Evolutionary conservation across 2,329 filamentous ascomycete genomes (phyloP).

Genomic region (Bimuria novae-zelandiae): DNA sequence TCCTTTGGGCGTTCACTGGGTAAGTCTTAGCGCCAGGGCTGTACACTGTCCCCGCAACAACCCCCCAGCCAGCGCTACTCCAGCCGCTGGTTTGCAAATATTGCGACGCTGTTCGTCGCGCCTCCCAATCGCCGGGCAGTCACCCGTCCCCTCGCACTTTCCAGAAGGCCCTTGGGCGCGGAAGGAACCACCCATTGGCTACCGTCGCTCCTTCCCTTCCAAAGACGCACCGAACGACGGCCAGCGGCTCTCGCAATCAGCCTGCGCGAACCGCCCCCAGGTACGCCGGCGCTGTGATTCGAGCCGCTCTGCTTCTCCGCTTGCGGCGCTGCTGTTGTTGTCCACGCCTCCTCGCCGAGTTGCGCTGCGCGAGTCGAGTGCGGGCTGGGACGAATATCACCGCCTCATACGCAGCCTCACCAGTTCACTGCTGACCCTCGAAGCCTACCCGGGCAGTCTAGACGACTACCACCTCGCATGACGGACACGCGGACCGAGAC

Average conservation of each 20-base stretch:
- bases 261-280: constrained; percentile 28
- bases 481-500: constrained; percentile 29
- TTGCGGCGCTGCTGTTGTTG: constrained; percentile 5
- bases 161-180: constrained; percentile 22
- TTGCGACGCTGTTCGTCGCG: constrained; percentile 21
- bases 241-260: constrained; percentile 22
- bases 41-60: constrained; percentile 25
- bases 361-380: constrained; percentile 16
- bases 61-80: constrained; percentile 38
- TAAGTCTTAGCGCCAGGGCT: constrained; percentile 43
- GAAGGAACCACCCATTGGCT: background rate
- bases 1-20: constrained; percentile 38
- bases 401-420: constrained; percentile 4
- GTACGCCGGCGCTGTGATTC: constrained; percentile 29
- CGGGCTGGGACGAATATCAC: constrained; percentile 9
- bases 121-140: constrained; percentile 30
- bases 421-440: constrained; percentile 25
- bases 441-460: constrained; percentile 14
- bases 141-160: constrained; percentile 16
- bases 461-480: constrained; percentile 37
- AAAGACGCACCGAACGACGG: constrained; percentile 27
- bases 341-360: constrained; percentile 11
- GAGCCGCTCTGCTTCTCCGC: too few species aligned
- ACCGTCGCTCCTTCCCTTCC: constrained; percentile 15
- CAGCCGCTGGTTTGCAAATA: constrained; percentile 39